Conservation (phyloP, 495 filamentous ascomycete genomes). For the Aspergillus ostianus region DNA sequence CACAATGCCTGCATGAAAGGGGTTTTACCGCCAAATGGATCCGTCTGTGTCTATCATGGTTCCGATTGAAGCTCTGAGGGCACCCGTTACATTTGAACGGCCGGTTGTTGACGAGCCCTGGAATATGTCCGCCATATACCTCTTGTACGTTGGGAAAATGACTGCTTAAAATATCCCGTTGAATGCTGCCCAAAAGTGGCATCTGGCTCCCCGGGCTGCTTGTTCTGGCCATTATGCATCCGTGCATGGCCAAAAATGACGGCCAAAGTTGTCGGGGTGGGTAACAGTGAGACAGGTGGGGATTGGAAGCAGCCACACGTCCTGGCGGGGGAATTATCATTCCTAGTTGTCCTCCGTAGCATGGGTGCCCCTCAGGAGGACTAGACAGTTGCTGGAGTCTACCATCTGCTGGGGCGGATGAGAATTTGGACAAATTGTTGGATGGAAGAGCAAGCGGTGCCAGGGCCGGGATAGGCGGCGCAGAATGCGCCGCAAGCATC, state of each 20-base stretch:
- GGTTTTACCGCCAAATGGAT: constrained; percentile 96
- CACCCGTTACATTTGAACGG: constrained; percentile 96
- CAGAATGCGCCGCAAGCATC: constrained; percentile 39
- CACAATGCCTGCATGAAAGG: constrained; percentile 85
- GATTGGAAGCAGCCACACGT: constrained; percentile 53
- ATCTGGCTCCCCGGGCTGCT: constrained; percentile 69
- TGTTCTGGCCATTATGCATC: constrained; percentile 75
- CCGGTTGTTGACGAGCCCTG: constrained; percentile 65
- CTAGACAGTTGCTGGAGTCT: constrained; percentile 57
- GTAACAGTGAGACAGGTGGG: constrained; percentile 45
- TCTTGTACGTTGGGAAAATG: constrained; percentile 55
- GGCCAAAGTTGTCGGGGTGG: constrained; percentile 49
- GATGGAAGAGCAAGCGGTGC: constrained; percentile 58
- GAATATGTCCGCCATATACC: constrained; percentile 48
- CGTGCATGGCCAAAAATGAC: constrained; percentile 58
- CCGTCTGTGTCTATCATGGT: constrained; percentile 92
- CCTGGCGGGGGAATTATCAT: constrained; percentile 53
- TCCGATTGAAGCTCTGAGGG: constrained; percentile 90
- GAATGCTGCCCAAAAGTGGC: constrained; percentile 64
- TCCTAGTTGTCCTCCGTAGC: constrained; percentile 56
- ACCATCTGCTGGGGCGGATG: constrained; percentile 56
- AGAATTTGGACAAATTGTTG: constrained; percentile 62
- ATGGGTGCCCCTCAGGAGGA: constrained; percentile 58
- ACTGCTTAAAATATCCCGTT: constrained; percentile 49
- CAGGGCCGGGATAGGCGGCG: constrained; percentile 50